Evolutionary conservation across 1,139 yeast genomes (phyloP).

Genomic region (Yarrowia galli): DNA sequence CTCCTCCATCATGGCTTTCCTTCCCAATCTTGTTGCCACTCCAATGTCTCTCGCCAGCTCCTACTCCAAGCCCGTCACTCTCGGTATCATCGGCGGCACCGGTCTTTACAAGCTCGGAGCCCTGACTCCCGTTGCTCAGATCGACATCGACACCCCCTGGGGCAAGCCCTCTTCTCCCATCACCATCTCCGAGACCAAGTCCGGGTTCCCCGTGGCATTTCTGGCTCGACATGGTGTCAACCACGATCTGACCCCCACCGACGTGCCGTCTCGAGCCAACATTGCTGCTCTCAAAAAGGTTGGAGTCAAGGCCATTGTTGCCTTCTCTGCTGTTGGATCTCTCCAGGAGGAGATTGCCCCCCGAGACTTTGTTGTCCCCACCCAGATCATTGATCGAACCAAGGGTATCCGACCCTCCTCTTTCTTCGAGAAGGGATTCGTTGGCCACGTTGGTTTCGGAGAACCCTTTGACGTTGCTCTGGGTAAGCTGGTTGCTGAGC

Average conservation of each 20-base stretch:
- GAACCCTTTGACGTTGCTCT: constrained; percentile 89
- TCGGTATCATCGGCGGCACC: constrained; percentile 96
- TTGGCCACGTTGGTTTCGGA: constrained; percentile 96
- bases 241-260: constrained; percentile 88
- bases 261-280: constrained; percentile 92
- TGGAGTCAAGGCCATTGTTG: constrained; percentile 87
- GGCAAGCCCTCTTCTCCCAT: constrained; percentile 95
- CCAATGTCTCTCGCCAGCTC: constrained; percentile 39
- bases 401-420: constrained; percentile 92
- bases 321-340: constrained; percentile 97
- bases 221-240: constrained; percentile 92
- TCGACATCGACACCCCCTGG: constrained; percentile 92
- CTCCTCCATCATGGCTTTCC: constrained; percentile 30
- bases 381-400: constrained; percentile 94
- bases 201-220: constrained; percentile 90
- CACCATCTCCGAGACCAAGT: constrained; percentile 76
- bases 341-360: constrained; percentile 88
- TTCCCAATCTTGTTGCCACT: constrained; percentile 33
- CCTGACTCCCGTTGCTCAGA: constrained; percentile 81
- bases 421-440: constrained; percentile 90
- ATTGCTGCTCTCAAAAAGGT: constrained; percentile 91
- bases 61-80: constrained; percentile 62
- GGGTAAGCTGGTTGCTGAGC: constrained; percentile 66
- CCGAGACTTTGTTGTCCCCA: constrained; percentile 93
- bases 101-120: constrained; percentile 91